Base-by-base conservation (phyloP, 176 grass and related monocot species). In the Avena eriantha region DNA sequence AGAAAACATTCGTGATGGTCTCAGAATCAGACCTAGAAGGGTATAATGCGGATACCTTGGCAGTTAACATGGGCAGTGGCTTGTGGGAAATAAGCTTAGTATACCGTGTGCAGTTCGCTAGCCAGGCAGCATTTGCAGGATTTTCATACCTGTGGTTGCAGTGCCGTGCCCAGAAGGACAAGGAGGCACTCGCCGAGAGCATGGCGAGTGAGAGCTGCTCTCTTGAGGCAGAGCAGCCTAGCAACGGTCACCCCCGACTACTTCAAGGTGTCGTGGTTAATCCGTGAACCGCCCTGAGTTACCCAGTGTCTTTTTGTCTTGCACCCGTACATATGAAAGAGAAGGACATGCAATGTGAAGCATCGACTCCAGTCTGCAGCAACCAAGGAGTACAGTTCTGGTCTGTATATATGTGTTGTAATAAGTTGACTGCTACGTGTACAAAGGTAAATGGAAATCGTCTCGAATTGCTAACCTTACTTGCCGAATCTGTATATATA, bases 21-120 rank as follows among this genome's bases (percentile, higher is more conserved):
- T 94, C 94, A 49, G 69, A 91, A 88, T 92, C 97, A 59, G 97
- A 98, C 80, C 79, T 96, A 0, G 90, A 98, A 63, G 97, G 92
- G 71, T 98, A 98, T 57, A 80, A 83, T 46, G 76, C 51, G 1
- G 79, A 90, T 66, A 9, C 65, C 2, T 56, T 89, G 80, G 64
- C 79, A 22, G 53, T 77, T 53, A 87, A 81, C 14, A 23, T 88
- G 73, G 90, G 88, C n/a, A 97, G 78, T 73, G 58, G 83, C 29
- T 33, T 94, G 46, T 93, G 90, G 78, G 93, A 98, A 55, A 90
- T 98, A 86, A 95, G 93, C 77, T 76, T 98, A 17, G 85, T 93
- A 55, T 96, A 86, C 78, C 90, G 90, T 56, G 86, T 89, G 12
- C 92, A 94, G 82, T 87, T 94, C 79, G 92, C 90, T 5, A 83